Percentiles rank a stretch among this genome's conserved stretches.
These are phyloP conservation scores for Barnettozyma botsteinii DNA, from an alignment of 805 yeast genomes.

Conservation along the genomic window DNA sequence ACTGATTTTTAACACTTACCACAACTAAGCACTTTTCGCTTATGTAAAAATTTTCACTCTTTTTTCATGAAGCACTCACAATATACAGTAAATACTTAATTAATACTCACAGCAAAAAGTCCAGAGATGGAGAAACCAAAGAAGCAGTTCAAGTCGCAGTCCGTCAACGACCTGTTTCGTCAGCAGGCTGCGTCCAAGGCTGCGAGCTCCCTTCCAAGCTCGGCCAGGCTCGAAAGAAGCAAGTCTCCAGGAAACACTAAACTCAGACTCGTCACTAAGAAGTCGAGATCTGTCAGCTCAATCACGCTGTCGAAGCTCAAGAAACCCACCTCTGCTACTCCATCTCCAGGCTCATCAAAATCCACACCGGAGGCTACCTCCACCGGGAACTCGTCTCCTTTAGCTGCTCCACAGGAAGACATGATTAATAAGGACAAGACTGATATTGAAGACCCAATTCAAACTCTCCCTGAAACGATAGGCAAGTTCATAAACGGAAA, in stretches of 20 bases:
- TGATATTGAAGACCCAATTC: constrained; percentile 5
- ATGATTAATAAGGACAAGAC: neutral
- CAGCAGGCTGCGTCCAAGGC: constrained; percentile 13
- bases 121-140: constrained; percentile 18
- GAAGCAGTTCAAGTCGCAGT: constrained; percentile 26
- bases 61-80: too few relatives aligned
- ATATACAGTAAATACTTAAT: too few relatives aligned
- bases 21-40: too few relatives aligned
- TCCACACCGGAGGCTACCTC: neutral
- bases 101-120: too few relatives aligned
- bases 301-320: constrained; percentile 5
- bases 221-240: constrained; percentile 8
- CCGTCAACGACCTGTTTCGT: constrained; percentile 24
- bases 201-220: neutral
- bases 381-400: neutral
- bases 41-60: too few relatives aligned
- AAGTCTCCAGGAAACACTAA: constrained; percentile 18
- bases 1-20: too few relatives aligned
- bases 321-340: neutral
- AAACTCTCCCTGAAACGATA: constrained; percentile 6
- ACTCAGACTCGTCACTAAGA: constrained; percentile 19
- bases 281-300: constrained; percentile 6
- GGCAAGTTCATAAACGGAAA: constrained; percentile 3
- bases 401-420: neutral
- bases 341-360: neutral